Conservation (phyloP, 73 alveolate species). For the Tetrahymena thermophila region DNA sequence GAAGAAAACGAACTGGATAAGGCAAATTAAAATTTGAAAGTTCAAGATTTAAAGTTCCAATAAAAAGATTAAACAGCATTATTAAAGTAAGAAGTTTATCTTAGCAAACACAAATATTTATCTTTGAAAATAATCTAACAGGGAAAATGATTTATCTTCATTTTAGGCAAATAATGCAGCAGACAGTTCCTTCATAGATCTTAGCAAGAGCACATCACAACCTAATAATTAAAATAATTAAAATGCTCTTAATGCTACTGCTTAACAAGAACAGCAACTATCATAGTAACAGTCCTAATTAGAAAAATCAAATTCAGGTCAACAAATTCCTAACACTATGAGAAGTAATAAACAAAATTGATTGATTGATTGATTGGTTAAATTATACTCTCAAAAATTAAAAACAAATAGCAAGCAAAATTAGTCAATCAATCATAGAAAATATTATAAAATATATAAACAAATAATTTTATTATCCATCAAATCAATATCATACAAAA, state of each 20-base stretch:
- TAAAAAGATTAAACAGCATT: not conserved
- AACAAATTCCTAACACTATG: not conserved
- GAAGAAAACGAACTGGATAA: slow-evolving; percentile 26
- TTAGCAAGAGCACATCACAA: not conserved
- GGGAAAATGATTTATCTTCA: not conserved
- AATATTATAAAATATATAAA: no score
- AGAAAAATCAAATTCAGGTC: not conserved
- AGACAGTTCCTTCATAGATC: not conserved
- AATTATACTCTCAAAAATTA: not conserved
- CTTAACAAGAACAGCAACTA: not conserved
- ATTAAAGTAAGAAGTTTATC: not conserved
- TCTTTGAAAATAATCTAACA: not conserved
- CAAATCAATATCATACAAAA: not conserved
- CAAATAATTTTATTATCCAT: no score
- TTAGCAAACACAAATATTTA: no score
- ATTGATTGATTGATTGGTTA: not conserved
- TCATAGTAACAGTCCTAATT: not conserved
- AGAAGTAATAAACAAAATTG: not conserved
- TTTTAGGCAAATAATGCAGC: not conserved
- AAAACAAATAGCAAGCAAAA: not conserved
- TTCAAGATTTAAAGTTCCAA: not conserved
- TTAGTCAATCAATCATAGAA: not conserved
- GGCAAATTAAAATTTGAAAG: not conserved
- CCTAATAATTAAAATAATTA: not conserved
- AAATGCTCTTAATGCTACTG: not conserved